Evolutionary conservation across 352 stramenopile species (phyloP).

Genomic region (Pythium monospermum): DNA sequence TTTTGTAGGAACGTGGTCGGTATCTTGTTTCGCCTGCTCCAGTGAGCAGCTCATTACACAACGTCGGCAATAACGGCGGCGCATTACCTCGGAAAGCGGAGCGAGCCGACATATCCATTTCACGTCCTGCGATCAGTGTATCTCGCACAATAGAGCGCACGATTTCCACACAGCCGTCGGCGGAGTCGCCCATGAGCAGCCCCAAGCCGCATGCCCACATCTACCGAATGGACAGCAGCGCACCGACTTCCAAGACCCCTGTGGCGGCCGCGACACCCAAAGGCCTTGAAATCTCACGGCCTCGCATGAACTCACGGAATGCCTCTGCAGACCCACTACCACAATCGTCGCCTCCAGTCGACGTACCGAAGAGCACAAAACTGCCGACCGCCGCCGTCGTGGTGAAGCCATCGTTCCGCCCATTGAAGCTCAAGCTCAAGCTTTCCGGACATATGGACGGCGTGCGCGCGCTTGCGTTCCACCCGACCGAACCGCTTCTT

Average conservation of each 20-base stretch:
- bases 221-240: constrained; percentile 59
- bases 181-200: constrained; percentile 26
- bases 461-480: constrained; percentile 69
- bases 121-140: constrained; percentile 33
- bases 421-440: constrained; percentile 85
- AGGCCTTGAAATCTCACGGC: constrained; percentile 72
- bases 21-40: constrained; percentile 75
- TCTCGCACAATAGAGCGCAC: constrained; percentile 51
- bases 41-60: constrained; percentile 39
- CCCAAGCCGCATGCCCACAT: constrained; percentile 34
- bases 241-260: constrained; percentile 31
- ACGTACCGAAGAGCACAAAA: constrained; percentile 38
- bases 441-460: constrained; percentile 82
- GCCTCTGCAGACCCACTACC: constrained; percentile 2
- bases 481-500: constrained; percentile 75
- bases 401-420: constrained; percentile 57
- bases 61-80: constrained; percentile 17
- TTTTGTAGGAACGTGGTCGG: constrained; percentile 17
- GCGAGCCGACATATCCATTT: constrained; percentile 36
- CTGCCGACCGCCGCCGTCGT: constrained; percentile 38
- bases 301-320: constrained; percentile 63
- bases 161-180: constrained; percentile 36
- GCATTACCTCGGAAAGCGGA: constrained; percentile 14
- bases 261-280: constrained; percentile 24
- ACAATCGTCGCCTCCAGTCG: constrained; percentile 9